Evolutionary conservation across 1,284 basidiomycete species (phyloP), one percentile per base, ranked within the genome.

Genomic region (Puccinia novopanici): DNA sequence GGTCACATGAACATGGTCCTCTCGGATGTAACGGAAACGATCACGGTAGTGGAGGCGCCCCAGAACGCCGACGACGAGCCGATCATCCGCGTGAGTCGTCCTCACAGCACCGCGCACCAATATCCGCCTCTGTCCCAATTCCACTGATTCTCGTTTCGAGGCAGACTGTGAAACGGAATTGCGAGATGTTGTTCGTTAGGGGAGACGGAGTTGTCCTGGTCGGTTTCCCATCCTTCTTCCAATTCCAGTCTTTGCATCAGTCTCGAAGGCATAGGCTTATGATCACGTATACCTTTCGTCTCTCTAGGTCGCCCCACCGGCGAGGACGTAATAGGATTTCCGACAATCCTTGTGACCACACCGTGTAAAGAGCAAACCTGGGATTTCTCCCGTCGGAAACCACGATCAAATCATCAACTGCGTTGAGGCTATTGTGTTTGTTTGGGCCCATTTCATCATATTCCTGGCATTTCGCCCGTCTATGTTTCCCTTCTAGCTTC

Each of bases 1-100:
- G 95, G 95, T 34, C 97, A 99, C 87, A 98, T 99, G 96, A 99
- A 99, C 87, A 89, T 99, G 84, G 98, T 99, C 82, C 89, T 99
- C 82, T 96, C 93, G 82, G 93, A 98, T 85, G 97, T 98, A 12
- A 95, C 98, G 85, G 97, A 99, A 87, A 93, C 92, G 4, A 94
- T 97, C 84, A 93, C 94, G 90, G 89, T 94, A 82, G 93, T 97
- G 22, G 94, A 97, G 83, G 88, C 87, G 74, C 88, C 84, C 34
- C 37, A 80, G 59, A 30, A 54, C 74, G 48, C 34, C 19, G 50
- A 72, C n/a, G 70, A 45, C 71, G 52, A 42, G 82, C 78, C 68
- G 30, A 79, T 68, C 13, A 83, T 85, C 50, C 59, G 86, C 87
- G 68, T 87, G 86, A 22, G 85, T 85, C 19, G 83, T 65, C 34